Evolutionary conservation across 73 alveolate genomes (phyloP).

Genomic region (Paramecium primaurelia): DNA sequence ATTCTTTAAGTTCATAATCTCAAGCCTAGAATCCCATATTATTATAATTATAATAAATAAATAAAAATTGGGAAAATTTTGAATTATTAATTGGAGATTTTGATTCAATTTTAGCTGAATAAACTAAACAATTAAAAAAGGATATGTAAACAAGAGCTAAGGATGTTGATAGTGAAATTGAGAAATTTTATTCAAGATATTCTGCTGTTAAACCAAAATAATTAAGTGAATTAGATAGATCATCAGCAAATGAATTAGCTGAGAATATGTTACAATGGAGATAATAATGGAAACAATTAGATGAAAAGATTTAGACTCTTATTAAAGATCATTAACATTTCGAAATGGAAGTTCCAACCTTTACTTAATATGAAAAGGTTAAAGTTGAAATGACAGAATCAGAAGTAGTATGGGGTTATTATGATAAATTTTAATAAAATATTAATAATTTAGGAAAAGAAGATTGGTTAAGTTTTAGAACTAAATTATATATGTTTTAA

Average conservation of each 20-base stretch:
- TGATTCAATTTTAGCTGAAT: conserved; percentile 92
- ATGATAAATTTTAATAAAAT: conserved; percentile 94
- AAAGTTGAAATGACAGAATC: conserved; percentile 75
- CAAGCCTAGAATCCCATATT: neutral
- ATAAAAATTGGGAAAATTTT: conserved; percentile 95
- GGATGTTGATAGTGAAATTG: conserved; percentile 82
- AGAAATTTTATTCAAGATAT: conserved; percentile 93
- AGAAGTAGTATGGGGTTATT: conserved; percentile 85
- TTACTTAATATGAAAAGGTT: conserved; percentile 84
- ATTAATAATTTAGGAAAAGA: conserved; percentile 93
- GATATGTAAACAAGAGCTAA: conserved; percentile 83
- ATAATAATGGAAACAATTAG: conserved; percentile 86
- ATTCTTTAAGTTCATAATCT: conserved; percentile 88
- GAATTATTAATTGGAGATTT: conserved; percentile 88
- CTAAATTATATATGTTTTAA: conserved; percentile 87
- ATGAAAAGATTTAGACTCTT: conserved; percentile 82
- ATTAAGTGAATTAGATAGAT: conserved; percentile 90
- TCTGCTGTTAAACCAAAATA: conserved; percentile 97
- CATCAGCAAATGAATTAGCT: conserved; percentile 89
- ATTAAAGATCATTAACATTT: conserved; percentile 91
- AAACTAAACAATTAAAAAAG: conserved; percentile 83
- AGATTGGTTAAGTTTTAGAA: conserved; percentile 98
- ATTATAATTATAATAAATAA: conserved; percentile 60
- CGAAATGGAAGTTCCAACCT: conserved; percentile 86
- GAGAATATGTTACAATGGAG: conserved; percentile 93